phyloP scores from a whole-genome alignment of 306 rosid genomes.

The Astragalus glycyphyllos region DNA sequence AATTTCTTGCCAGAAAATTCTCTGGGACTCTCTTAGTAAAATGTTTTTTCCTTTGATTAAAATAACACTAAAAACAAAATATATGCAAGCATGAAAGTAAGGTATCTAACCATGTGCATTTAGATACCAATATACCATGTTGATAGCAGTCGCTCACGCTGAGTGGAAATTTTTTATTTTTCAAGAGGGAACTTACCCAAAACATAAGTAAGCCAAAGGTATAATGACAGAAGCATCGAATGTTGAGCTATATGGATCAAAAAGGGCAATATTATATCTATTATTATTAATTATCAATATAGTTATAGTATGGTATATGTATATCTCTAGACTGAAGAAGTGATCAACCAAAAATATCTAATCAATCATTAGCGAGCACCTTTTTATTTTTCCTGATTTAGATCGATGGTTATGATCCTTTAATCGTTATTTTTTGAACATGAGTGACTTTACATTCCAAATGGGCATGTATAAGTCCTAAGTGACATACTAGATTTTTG shows the following conservation, averaged over 20 bases:
- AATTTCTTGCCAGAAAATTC: slow-evolving; percentile 55
- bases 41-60: slow-evolving; percentile 32
- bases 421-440: neutral
- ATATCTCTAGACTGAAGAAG: neutral
- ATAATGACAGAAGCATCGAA: slow-evolving; percentile 51
- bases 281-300: neutral
- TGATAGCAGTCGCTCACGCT: slow-evolving; percentile 40
- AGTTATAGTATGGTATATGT: neutral
- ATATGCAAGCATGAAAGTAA: slow-evolving; percentile 59
- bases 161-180: slow-evolving; percentile 28
- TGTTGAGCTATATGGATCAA: slow-evolving; percentile 48
- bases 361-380: slow-evolving; percentile 48
- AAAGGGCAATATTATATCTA: slow-evolving; percentile 10
- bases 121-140: slow-evolving; percentile 41
- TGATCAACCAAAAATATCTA: slow-evolving; percentile 30
- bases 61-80: slow-evolving; percentile 48
- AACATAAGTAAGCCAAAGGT: slow-evolving; percentile 57
- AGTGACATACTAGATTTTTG: no score
- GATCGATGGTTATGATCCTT: neutral
- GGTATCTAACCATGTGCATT: slow-evolving; percentile 62
- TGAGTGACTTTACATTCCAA: neutral
- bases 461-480: no score
- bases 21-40: slow-evolving; percentile 46
- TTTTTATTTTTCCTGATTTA: neutral
- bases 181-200: slow-evolving; percentile 45